Evolutionary conservation across 441 rosid genomes (phyloP), one percentile per base, ranked within the genome.

Genomic region (Adansonia grandidieri): DNA sequence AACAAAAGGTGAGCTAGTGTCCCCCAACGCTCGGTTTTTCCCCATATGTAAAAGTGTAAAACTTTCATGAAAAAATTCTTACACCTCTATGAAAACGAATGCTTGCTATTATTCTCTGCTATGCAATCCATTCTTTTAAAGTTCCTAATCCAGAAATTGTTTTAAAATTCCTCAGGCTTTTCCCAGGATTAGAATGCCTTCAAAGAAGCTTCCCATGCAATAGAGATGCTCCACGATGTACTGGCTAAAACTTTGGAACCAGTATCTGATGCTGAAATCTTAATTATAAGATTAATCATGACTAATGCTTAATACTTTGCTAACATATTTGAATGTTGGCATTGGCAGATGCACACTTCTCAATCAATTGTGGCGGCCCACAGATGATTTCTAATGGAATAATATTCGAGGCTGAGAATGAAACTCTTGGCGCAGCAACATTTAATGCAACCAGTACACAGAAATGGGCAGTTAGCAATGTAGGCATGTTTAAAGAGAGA

Each of bases 391-490:
- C 73, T 54, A 54, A 6, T 78, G 78, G 84, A 37, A 77, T 11
- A 10, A 9, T 78, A 42, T 87, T 68, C 40, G 90, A 89, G 75
- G 57, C n/a, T n/a, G 92, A 87, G 0, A 80, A 81, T 65, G 6
- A 6, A 22, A 28, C 74, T 53, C 60, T 86, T 2, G 82, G 86
- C 0, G 56, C 87, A 32, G 87, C 90, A 78, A 7, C 88, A 69
- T 79, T 76, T 72, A 13, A 37, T 8, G 86, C 86, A 72, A 76
- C 81, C 19, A 69, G 13, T 32, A 17, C 82, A 42, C 10, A 76
- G 51, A 90, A 87, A 84, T 91, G 97, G 97, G 97, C 91, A 53
- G 86, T 89, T 53, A 90, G 96, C 78, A 89, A 82, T 71, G 89
- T 83, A n/a, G 95, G 95, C 42, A 73, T 75, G n/a, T 89, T 84